phyloP scores from a whole-genome alignment of 2,329 filamentous ascomycete genomes.

The Beauveria sp. region DNA sequence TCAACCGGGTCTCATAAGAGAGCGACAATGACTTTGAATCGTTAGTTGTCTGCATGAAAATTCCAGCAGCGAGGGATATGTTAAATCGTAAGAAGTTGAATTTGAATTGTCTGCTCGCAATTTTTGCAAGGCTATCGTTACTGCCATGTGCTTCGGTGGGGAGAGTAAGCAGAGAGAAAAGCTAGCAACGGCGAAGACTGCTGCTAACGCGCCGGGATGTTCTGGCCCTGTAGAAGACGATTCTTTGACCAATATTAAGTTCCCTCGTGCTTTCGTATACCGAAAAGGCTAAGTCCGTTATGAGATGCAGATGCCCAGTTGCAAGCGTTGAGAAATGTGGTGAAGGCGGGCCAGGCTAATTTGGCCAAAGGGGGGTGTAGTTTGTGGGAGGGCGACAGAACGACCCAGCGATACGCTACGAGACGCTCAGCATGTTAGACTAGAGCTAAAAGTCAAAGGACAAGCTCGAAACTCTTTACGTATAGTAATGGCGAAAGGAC shows the following conservation, averaged over 20 bases:
- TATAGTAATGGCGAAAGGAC: not conserved
- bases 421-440: not conserved
- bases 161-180: slow-evolving; percentile 6
- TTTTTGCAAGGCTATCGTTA: not conserved
- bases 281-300: not conserved
- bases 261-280: not conserved
- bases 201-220: not conserved
- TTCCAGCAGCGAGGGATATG: not conserved
- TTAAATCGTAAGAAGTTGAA: not conserved
- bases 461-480: not conserved
- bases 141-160: not conserved
- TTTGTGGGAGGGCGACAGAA: not conserved
- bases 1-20: not conserved
- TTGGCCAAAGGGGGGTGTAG: not conserved
- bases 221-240: not conserved
- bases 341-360: not conserved
- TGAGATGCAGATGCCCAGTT: not conserved
- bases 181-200: not conserved
- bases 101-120: not conserved
- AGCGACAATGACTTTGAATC: too few relatives aligned
- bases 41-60: too few relatives aligned
- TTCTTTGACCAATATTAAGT: not conserved
- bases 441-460: not conserved
- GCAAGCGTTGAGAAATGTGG: not conserved
- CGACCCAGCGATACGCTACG: not conserved